Percentiles rank a stretch among this genome's conserved stretches.
These are phyloP conservation scores for Globisporangium nunn DNA, from an alignment of 352 stramenopile species.

Conservation along the genomic window DNA sequence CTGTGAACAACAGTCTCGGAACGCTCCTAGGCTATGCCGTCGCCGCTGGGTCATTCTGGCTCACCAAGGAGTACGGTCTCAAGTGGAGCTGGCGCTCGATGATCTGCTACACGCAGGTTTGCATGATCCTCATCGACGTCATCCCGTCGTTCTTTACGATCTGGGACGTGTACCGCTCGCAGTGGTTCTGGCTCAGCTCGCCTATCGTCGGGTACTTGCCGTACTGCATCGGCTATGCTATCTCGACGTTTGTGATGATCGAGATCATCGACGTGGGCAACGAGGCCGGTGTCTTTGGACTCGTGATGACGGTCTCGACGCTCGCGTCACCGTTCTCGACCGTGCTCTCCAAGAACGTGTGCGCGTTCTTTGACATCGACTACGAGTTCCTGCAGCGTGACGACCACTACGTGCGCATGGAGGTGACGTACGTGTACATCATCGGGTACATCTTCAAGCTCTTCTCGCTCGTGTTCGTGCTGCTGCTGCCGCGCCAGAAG, in stretches of 20 bases:
- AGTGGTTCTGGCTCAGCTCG: constrained; percentile 30
- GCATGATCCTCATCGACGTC: constrained; percentile 13
- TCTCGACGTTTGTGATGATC: constrained; percentile 15
- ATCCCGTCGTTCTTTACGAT: constrained; percentile 26
- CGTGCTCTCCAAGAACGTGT: constrained; percentile 13
- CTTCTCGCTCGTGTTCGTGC: constrained; percentile 14
- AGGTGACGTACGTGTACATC: constrained; percentile 21
- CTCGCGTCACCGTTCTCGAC: constrained; percentile 17
- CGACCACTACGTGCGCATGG: constrained; percentile 12
- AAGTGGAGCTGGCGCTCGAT: constrained; percentile 51
- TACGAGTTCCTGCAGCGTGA: constrained; percentile 15
- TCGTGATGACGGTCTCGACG: constrained; percentile 19
- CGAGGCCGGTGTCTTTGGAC: constrained; percentile 16
- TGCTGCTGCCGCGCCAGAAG: constrained; percentile 22
- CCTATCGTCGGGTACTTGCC: constrained; percentile 18
- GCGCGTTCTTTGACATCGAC: constrained; percentile 12
- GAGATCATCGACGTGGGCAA: constrained; percentile 19
- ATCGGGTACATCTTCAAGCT: constrained; percentile 17
- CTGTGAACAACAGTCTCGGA: constrained; percentile 33
- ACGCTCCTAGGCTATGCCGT: constrained; percentile 32
- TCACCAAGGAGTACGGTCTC: constrained; percentile 26
- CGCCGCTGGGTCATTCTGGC: constrained; percentile 22
- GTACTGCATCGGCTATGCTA: constrained; percentile 9
- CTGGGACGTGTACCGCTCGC: constrained; percentile 24
- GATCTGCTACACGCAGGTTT: constrained; percentile 27